Evolutionary conservation across 129 eudicot species (phyloP).

Genomic region (Heracleum sosnowskyi): DNA sequence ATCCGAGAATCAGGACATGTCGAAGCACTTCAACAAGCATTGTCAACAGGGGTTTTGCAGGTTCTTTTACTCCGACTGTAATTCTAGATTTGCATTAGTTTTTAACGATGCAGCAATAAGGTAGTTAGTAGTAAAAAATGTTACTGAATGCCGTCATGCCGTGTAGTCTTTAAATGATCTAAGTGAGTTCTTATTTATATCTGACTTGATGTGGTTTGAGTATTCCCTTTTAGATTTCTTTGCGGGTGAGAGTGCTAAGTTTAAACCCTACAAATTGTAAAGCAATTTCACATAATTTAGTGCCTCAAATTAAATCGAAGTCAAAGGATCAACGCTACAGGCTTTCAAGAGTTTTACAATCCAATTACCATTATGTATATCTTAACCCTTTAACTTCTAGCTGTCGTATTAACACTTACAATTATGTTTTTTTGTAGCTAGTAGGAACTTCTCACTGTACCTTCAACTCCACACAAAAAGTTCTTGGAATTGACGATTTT

Average conservation of each 20-base stretch:
- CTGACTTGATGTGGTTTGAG: background rate
- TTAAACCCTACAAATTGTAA: background rate
- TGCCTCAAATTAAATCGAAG: background rate
- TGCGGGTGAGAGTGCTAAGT: background rate
- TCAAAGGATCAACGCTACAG: background rate
- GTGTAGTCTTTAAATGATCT: too few relatives aligned
- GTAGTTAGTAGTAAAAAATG: background rate
- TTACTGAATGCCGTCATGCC: background rate
- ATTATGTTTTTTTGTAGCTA: slow-evolving; percentile 50
- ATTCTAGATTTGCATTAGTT: background rate
- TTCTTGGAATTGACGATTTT: slow-evolving; percentile 80
- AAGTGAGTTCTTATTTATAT: background rate
- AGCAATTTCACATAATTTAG: background rate
- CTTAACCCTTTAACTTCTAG: too few relatives aligned
- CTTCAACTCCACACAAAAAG: slow-evolving; percentile 80
- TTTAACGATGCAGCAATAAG: background rate
- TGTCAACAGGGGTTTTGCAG: slow-evolving; percentile 85
- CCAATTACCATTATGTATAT: background rate
- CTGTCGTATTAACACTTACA: background rate
- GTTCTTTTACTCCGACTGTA: slow-evolving; percentile 19
- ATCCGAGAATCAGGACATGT: slow-evolving; percentile 88
- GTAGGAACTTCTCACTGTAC: slow-evolving; percentile 98
- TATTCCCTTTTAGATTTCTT: background rate
- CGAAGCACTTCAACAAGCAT: slow-evolving; percentile 83
- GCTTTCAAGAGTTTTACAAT: background rate